Percentiles rank a stretch among this genome's conserved stretches.
These are phyloP conservation scores for Xylaria polymorpha DNA, from an alignment of 2,329 filamentous ascomycete genomes.

Conservation along the genomic window DNA sequence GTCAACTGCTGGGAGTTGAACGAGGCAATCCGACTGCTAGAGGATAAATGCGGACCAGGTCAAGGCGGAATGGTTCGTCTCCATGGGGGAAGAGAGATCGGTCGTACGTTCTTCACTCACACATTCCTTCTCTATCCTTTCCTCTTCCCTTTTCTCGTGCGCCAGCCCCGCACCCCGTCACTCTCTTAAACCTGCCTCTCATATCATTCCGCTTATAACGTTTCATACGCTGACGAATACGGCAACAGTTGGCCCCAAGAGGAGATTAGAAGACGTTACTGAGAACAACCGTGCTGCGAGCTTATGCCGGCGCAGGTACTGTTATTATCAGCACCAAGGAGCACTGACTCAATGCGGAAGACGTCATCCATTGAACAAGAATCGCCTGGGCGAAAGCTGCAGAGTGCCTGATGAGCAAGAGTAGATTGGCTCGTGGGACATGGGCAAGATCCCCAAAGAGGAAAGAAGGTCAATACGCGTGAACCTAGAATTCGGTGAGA, in stretches of 20 bases:
- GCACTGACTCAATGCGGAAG: neutral
- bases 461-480: neutral
- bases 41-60: neutral
- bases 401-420: neutral
- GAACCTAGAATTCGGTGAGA: neutral
- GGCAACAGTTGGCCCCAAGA: neutral
- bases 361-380: constrained; percentile 2
- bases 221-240: neutral
- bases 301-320: constrained; percentile 2
- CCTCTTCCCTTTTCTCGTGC: neutral
- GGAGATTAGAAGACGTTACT: neutral
- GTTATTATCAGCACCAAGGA: neutral
- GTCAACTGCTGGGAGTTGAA: constrained; percentile 21
- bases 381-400: neutral
- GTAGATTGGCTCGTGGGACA: neutral
- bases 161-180: neutral
- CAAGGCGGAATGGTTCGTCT: constrained; percentile 9
- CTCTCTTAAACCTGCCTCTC: neutral
- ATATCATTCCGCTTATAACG: neutral
- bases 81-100: constrained; percentile 3
- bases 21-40: neutral
- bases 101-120: neutral
- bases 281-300: neutral
- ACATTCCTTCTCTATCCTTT: neutral
- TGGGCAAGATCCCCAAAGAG: neutral